phyloP scores from a whole-genome alignment of 176 grass and related monocot species.

The Oryza glumipatula region DNA sequence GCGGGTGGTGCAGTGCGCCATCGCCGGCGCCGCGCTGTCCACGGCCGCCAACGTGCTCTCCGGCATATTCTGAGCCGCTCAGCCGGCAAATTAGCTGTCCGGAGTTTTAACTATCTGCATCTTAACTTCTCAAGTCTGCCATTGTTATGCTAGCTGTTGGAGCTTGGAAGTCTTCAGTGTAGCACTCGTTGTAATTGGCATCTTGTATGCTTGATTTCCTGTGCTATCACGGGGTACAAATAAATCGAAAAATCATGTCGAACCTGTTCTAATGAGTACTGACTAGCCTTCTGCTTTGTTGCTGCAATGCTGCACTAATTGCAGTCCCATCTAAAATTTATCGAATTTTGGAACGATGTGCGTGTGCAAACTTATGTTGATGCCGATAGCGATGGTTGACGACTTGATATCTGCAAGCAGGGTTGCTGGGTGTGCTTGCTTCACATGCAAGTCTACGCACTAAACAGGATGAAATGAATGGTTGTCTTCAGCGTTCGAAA shows the following conservation, averaged over 20 bases:
- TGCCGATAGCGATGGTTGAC: too few relatives aligned
- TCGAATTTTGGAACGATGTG: too few relatives aligned
- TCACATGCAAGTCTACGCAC: too few relatives aligned
- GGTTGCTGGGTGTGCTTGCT: too few relatives aligned
- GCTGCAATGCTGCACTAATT: too few relatives aligned
- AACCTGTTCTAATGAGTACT: background rate
- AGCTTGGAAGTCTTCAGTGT: too few relatives aligned
- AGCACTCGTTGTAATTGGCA: background rate
- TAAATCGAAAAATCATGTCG: background rate
- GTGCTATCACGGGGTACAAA: background rate
- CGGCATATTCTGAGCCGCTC: slow-evolving; percentile 59
- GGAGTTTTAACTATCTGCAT: background rate
- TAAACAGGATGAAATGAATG: too few relatives aligned
- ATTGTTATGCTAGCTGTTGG: background rate
- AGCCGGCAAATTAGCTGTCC: background rate
- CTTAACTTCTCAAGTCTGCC: background rate
- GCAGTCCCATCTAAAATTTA: too few relatives aligned
- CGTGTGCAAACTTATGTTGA: too few relatives aligned
- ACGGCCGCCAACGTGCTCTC: slow-evolving; percentile 79
- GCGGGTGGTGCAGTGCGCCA: slow-evolving; percentile 73
- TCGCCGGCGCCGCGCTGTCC: slow-evolving; percentile 82
- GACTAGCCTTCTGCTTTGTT: too few relatives aligned
- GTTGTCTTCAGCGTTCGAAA: too few relatives aligned
- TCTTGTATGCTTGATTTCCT: background rate
- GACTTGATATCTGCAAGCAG: too few relatives aligned